A percentile compares a stretch with the other conserved stretches of the same genome.
phyloP scores from a whole-genome alignment of 305 asterid genomes.

The Fraxinus platypoda region DNA sequence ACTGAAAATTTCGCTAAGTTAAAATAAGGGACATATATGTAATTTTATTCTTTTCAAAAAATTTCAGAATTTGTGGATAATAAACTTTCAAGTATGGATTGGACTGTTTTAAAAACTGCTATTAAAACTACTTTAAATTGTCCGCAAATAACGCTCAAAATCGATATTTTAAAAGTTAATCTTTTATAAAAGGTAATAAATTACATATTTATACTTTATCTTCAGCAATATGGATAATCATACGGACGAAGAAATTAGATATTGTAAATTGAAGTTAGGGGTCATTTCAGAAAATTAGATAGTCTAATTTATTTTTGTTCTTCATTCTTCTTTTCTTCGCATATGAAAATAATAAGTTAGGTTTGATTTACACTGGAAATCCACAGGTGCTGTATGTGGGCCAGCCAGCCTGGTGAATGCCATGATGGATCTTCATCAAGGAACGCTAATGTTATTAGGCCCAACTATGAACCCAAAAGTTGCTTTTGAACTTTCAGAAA shows the following conservation, averaged over 20 bases:
- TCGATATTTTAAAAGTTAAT: too few relatives aligned
- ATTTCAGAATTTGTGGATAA: too few relatives aligned
- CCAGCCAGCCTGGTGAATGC: slow-evolving; percentile 82
- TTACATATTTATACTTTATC: too few relatives aligned
- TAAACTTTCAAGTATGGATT: too few relatives aligned
- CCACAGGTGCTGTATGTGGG: slow-evolving; percentile 83
- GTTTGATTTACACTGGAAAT: not conserved
- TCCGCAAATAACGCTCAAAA: too few relatives aligned
- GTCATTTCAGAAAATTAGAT: not conserved
- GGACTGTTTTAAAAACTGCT: too few relatives aligned
- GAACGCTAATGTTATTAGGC: slow-evolving; percentile 78
- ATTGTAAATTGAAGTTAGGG: not conserved
- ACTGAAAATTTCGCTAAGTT: too few relatives aligned
- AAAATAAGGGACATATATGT: too few relatives aligned
- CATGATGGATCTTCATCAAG: slow-evolving; percentile 95
- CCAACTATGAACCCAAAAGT: slow-evolving; percentile 94
- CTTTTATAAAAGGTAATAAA: not conserved
- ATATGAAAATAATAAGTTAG: not conserved
- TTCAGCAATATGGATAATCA: too few relatives aligned
- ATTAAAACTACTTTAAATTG: too few relatives aligned
- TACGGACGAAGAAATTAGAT: not conserved
- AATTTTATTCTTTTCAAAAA: too few relatives aligned
- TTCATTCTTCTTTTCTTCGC: not conserved
- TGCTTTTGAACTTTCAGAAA: slow-evolving; percentile 77
- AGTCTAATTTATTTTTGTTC: not conserved